These are phyloP conservation scores for Teunomyces stri DNA, from an alignment of 805 yeast genomes.

Conservation along the genomic window DNA sequence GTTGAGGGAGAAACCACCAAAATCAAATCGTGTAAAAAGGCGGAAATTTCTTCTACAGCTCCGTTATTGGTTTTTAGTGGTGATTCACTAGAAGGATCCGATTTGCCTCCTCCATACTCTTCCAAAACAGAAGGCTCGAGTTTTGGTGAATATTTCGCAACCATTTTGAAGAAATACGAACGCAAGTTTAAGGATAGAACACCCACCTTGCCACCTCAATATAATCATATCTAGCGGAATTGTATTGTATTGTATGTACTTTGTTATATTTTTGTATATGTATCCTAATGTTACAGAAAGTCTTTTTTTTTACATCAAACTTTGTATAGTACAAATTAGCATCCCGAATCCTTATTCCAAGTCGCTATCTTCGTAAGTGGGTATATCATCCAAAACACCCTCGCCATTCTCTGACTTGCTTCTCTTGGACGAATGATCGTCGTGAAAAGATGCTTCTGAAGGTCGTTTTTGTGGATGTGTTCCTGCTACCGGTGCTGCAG, in stretches of 20 bases:
- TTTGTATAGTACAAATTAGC: neutral
- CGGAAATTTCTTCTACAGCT: neutral
- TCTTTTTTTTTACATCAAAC: neutral
- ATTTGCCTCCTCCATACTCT: neutral
- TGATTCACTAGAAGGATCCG: neutral
- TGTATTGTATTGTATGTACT: neutral
- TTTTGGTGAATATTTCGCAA: neutral
- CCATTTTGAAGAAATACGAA: neutral
- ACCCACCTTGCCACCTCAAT: neutral
- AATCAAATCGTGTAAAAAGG: neutral
- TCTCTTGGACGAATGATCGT: slow-evolving; percentile 11
- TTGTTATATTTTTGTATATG: neutral
- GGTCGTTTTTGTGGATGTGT: neutral
- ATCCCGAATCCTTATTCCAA: slow-evolving; percentile 7
- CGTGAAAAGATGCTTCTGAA: slow-evolving; percentile 3
- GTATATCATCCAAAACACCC: slow-evolving; percentile 30
- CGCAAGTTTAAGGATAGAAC: neutral
- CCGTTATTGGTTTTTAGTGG: neutral
- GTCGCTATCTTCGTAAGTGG: slow-evolving; percentile 43
- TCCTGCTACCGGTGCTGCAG: neutral
- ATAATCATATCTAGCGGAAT: neutral
- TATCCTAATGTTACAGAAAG: slow-evolving; percentile 2
- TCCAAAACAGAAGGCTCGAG: neutral
- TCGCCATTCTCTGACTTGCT: slow-evolving; percentile 12
- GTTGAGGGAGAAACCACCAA: neutral